These are phyloP conservation scores for Chernovozyma sophiae-reginae DNA, from an alignment of 1,139 yeast genomes.

Conservation along the genomic window DNA sequence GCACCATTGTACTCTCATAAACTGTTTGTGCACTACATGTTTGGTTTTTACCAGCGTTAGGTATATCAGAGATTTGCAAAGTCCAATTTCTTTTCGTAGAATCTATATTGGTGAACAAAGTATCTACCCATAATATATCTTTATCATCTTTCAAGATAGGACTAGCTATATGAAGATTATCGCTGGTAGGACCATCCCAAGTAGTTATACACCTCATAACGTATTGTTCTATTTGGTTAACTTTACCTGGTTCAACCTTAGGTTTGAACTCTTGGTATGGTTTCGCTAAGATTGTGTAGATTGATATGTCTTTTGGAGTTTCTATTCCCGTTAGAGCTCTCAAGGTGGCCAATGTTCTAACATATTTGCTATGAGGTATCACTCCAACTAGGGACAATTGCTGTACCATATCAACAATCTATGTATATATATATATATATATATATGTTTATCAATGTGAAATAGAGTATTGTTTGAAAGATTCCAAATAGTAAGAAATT, in stretches of 20 bases:
- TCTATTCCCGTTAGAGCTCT: slow-evolving; percentile 43
- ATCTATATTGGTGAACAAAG: slow-evolving; percentile 31
- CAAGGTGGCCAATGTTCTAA: slow-evolving; percentile 41
- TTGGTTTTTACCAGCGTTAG: slow-evolving; percentile 80
- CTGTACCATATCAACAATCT: slow-evolving; percentile 47
- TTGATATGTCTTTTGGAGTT: slow-evolving; percentile 37
- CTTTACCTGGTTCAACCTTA: slow-evolving; percentile 47
- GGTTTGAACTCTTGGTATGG: slow-evolving; percentile 44
- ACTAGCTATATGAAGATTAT: slow-evolving; percentile 21
- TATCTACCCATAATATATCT: slow-evolving; percentile 20
- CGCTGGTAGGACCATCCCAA: slow-evolving; percentile 30
- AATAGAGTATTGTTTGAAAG: too few relatives aligned
- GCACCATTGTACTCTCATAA: slow-evolving; percentile 59
- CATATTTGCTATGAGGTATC: slow-evolving; percentile 38
- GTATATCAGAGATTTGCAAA: slow-evolving; percentile 71
- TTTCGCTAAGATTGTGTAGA: slow-evolving; percentile 41
- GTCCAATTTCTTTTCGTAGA: slow-evolving; percentile 47
- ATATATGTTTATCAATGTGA: too few relatives aligned
- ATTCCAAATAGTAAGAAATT: too few relatives aligned
- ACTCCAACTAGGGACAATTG: slow-evolving; percentile 40
- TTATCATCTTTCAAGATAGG: slow-evolving; percentile 21
- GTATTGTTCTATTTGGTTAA: slow-evolving; percentile 47
- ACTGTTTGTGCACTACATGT: slow-evolving; percentile 61
- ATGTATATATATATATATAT: too few relatives aligned
- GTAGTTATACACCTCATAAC: slow-evolving; percentile 43